phyloP scores from a whole-genome alignment of 2,329 filamentous ascomycete species.

The Aspergillus bombycis region DNA sequence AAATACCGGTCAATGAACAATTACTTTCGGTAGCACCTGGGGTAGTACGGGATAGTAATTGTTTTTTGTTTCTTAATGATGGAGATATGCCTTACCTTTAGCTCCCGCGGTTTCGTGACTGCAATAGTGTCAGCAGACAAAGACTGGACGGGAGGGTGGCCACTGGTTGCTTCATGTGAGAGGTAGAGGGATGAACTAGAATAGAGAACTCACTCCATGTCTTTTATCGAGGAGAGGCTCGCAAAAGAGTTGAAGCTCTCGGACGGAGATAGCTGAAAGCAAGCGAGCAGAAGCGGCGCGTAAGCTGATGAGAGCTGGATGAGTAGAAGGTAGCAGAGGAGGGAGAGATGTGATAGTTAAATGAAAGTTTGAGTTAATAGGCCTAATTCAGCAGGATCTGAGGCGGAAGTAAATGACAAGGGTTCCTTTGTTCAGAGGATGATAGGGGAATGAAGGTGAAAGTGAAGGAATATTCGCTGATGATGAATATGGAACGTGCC shows the following conservation, averaged over 20 bases:
- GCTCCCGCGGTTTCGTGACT: constrained; percentile 29
- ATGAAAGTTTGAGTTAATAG: not conserved
- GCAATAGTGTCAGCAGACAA: constrained; percentile 3
- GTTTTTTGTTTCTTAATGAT: not conserved
- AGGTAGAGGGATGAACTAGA: not conserved
- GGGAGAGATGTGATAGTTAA: not conserved
- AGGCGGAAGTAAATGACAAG: not conserved
- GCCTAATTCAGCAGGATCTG: not conserved
- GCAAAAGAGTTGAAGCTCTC: not conserved
- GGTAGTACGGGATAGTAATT: not conserved
- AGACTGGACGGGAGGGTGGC: not conserved
- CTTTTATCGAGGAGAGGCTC: not conserved
- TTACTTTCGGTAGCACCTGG: not conserved
- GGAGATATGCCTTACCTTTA: constrained; percentile 21
- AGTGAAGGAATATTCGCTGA: not conserved
- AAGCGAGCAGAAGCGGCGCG: not conserved
- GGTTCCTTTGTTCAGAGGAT: not conserved
- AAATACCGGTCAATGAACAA: not conserved
- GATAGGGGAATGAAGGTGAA: not conserved
- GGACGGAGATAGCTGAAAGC: not conserved
- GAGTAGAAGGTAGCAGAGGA: not conserved
- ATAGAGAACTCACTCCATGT: constrained; percentile 20
- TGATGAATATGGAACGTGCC: not conserved
- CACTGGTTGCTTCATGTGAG: not conserved
- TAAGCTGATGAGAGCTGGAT: not conserved